phyloP scores from a whole-genome alignment of 169 alveolate genomes.

The Cryptosporidium parvum region DNA sequence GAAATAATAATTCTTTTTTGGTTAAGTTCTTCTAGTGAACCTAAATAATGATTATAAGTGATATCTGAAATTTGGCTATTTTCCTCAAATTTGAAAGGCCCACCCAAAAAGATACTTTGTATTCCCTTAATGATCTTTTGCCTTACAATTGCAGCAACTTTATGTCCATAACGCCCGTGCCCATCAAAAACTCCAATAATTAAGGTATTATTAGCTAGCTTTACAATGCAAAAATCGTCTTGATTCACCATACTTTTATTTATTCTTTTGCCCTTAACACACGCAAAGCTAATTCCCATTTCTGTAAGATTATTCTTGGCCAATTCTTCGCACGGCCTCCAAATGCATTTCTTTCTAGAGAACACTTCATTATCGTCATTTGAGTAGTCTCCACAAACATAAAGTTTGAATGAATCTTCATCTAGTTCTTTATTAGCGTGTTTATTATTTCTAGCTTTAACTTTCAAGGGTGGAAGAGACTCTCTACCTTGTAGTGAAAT shows the following conservation, averaged over 20 bases:
- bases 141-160: constrained; percentile 60
- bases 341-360: constrained; percentile 27
- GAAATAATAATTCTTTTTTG: not conserved
- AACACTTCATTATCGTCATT: constrained; percentile 11
- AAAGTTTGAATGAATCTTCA: constrained; percentile 10
- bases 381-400: constrained; percentile 43
- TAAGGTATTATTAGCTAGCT: constrained; percentile 5
- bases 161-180: constrained; percentile 72
- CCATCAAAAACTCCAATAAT: constrained; percentile 69
- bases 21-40: not conserved
- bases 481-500: constrained; percentile 8
- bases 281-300: constrained; percentile 39
- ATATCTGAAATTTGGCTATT: not conserved
- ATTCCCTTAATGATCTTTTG: constrained; percentile 38
- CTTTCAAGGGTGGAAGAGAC: constrained; percentile 64
- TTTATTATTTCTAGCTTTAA: constrained; percentile 19
- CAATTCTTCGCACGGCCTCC: constrained; percentile 50
- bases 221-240: constrained; percentile 55
- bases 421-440: not conserved
- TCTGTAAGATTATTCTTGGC: constrained; percentile 16
- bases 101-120: constrained; percentile 21
- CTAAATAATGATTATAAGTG: not conserved
- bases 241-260: constrained; percentile 68
- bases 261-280: constrained; percentile 39
- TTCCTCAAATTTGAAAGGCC: not conserved